Evolutionary conservation across 164 flowering plant species (phyloP).

Genomic region (Tetracentron sinense): DNA sequence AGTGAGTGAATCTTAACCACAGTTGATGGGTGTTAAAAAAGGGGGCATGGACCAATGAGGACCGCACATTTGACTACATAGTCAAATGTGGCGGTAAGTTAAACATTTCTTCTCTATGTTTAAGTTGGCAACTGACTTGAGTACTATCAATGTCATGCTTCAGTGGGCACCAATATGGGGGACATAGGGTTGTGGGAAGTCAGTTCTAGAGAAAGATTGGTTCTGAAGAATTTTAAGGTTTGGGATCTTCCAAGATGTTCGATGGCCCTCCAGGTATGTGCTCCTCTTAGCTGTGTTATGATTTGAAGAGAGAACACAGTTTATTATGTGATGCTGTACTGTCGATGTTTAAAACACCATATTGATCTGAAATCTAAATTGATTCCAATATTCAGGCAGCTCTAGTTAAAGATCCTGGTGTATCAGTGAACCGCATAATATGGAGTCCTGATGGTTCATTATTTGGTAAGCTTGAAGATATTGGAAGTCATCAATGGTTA

Average conservation of each 20-base stretch:
- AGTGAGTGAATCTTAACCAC: too few relatives aligned
- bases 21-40: too few relatives aligned
- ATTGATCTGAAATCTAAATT: background rate
- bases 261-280: conserved; percentile 56
- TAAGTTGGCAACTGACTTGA: conserved; percentile 4
- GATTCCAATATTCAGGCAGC: conserved; percentile 38
- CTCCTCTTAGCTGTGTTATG: background rate
- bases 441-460: conserved; percentile 91
- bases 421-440: conserved; percentile 69
- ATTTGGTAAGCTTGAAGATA: conserved; percentile 51
- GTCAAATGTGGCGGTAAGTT: too few relatives aligned
- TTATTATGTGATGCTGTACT: background rate
- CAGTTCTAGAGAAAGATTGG: conserved; percentile 55
- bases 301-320: background rate
- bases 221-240: conserved; percentile 61
- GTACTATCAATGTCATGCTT: conserved; percentile 13
- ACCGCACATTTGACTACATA: too few relatives aligned
- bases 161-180: conserved; percentile 86
- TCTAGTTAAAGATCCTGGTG: conserved; percentile 53
- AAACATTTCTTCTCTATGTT: background rate
- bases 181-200: conserved; percentile 82
- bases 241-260: conserved; percentile 71
- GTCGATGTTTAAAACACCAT: background rate
- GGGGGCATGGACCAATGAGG: too few relatives aligned
- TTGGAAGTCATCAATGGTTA: background rate